A percentile compares a stretch with the other conserved stretches of the same genome.
These are phyloP conservation scores for Sporothrix mexicana DNA, from an alignment of 2,329 filamentous ascomycete genomes.

Conservation along the genomic window DNA sequence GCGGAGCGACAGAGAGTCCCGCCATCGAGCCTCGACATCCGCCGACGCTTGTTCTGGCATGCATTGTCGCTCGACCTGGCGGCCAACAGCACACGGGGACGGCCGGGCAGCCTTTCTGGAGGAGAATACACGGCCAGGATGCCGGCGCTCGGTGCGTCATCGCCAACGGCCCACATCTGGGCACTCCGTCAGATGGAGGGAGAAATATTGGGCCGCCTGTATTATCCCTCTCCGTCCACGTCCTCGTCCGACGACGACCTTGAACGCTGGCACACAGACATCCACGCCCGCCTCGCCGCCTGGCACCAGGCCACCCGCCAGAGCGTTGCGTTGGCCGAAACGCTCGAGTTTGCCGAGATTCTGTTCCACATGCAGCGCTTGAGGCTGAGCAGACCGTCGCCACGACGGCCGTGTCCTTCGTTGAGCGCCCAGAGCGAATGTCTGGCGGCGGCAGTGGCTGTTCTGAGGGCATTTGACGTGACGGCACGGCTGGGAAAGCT, in stretches of 20 bases:
- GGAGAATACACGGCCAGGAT: background rate
- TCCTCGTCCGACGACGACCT: background rate
- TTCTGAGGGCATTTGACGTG: conserved; percentile 24
- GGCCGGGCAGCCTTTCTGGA: background rate
- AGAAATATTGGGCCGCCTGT: background rate
- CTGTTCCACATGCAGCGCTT: conserved; percentile 20
- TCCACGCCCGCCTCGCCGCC: conserved; percentile 1
- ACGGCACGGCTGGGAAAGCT: conserved; percentile 26
- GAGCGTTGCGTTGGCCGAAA: conserved; percentile 20
- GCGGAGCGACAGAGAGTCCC: background rate
- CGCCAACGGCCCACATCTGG: background rate
- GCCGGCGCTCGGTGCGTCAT: background rate
- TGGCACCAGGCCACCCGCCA: conserved; percentile 22
- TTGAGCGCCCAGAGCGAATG: background rate
- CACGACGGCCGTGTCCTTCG: background rate
- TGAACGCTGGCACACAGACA: background rate
- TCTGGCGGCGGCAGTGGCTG: background rate
- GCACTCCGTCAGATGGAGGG: background rate
- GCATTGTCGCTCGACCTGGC: background rate
- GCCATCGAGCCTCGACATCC: background rate
- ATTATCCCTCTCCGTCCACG: background rate
- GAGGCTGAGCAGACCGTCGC: background rate
- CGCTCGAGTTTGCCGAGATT: conserved; percentile 22
- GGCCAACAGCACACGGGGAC: background rate
- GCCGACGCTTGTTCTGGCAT: conserved; percentile 9